Evolutionary conservation across 2,329 filamentous ascomycete genomes (phyloP).

Genomic region (Penicillium frequentans): DNA sequence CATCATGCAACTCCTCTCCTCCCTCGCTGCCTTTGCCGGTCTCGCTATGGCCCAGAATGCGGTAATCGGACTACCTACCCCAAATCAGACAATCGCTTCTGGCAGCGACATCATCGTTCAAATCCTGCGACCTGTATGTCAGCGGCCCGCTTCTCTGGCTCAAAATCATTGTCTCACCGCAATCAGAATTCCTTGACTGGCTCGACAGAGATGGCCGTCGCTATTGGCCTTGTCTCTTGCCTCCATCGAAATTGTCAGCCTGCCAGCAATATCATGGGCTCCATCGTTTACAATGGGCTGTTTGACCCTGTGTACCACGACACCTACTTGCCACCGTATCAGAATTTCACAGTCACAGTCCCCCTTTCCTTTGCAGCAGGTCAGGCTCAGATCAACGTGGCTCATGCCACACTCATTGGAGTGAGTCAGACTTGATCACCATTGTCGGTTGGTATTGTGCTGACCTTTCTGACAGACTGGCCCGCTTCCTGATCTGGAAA

Average conservation of each 20-base stretch:
- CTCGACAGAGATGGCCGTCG: constrained; percentile 28
- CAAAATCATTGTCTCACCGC: neutral
- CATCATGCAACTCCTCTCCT: no score
- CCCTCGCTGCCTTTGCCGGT: no score
- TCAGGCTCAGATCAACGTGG: constrained; percentile 25
- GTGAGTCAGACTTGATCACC: constrained; percentile 19
- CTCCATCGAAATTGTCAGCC: constrained; percentile 13
- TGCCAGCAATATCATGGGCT: constrained; percentile 23
- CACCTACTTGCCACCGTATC: constrained; percentile 22
- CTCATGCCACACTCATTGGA: constrained; percentile 30
- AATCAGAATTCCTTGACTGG: constrained; percentile 26
- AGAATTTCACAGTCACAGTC: constrained; percentile 32
- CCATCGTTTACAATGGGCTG: constrained; percentile 27
- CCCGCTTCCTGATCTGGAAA: constrained; percentile 20
- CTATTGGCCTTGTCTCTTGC: constrained; percentile 32
- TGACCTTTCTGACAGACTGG: constrained; percentile 21
- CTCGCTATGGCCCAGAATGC: no score
- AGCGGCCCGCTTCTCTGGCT: no score
- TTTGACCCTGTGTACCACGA: constrained; percentile 31
- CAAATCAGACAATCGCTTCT: no score
- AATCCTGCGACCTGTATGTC: constrained; percentile 31
- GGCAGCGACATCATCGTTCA: constrained; percentile 13
- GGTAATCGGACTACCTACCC: no score
- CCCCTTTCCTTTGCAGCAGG: constrained; percentile 15
- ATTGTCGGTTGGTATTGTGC: neutral